Evolutionary conservation across 352 stramenopile genomes (phyloP).

Genomic region (Pythium rishiriense): DNA sequence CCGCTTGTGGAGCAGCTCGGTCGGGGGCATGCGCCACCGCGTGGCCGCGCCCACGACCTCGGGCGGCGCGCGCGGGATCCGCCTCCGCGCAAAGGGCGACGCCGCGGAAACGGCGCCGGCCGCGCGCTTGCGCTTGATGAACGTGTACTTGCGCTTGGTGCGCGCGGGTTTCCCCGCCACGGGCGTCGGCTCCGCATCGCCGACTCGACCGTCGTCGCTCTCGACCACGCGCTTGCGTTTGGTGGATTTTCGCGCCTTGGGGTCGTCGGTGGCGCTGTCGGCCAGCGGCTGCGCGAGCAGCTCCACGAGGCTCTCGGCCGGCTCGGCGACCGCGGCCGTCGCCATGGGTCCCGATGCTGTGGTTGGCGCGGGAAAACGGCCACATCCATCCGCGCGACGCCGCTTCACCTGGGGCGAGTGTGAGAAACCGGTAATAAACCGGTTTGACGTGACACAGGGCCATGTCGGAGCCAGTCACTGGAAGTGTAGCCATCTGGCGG

Average conservation of each 20-base stretch:
- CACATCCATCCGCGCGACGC: not conserved
- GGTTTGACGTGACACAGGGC: not conserved
- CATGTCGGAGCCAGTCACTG: constrained; percentile 16
- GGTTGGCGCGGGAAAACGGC: not conserved
- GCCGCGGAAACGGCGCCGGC: not conserved
- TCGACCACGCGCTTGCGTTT: no score
- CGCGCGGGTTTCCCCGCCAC: not conserved
- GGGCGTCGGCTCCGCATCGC: no score
- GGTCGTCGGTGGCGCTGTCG: not conserved
- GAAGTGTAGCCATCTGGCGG: constrained; percentile 15
- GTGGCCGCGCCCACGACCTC: not conserved
- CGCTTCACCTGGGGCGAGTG: constrained; percentile 4
- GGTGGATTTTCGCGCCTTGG: not conserved
- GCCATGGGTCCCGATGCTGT: not conserved
- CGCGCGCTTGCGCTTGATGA: constrained; percentile 4
- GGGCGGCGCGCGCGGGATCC: no score
- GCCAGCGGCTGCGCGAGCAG: constrained; percentile 15
- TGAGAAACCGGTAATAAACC: constrained; percentile 14
- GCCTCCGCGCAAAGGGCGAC: constrained; percentile 1
- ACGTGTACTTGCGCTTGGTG: constrained; percentile 9
- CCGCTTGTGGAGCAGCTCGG: not conserved
- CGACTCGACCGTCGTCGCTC: no score
- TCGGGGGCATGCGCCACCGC: not conserved
- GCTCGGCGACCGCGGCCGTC: not conserved
- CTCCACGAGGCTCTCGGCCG: constrained; percentile 11